Base-by-base conservation (phyloP, 345 rosid species). In the Aethionema arabicum region DNA sequence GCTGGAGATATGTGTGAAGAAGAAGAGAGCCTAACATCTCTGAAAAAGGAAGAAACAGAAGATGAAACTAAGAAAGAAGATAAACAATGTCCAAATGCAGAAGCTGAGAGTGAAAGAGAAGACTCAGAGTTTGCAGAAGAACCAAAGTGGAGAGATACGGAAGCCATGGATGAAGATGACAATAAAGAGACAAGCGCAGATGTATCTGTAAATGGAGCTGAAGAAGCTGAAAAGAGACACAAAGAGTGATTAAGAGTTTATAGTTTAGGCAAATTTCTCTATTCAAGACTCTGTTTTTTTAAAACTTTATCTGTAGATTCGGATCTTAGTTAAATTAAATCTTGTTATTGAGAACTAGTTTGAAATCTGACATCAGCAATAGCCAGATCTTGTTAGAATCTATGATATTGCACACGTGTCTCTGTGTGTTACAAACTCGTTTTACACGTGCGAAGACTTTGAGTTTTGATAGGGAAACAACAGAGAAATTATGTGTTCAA, bases 131-230 rank as follows among this genome's bases (percentile, higher is more conserved):
- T 52, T 0, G 65, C 56, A 57, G 74, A 70, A 50, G 69, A 70
- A 59, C 74, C 74, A 4, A 70, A 56, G 32, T 65, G 76, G 71
- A 72, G 72, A 59, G 70, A 66, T 52, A 66, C 70, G 29, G 71
- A 59, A 4, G 76, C 65, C 16, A 29, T 56, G 69, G 74, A 63
- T 30, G 66, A 49, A 3, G 40, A 32, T 56, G 54, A 71, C 57
- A 15, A 61, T 8, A 60, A 53, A 60, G 53, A 6, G 36, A 9
- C 49, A 38, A 39, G 27, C 33, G 7, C 33, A 40, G 47, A 9
- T 32, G 11, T 37, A 13, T 36, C 60, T 3, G 53, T 51, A 59
- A 30, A 8, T 40, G 52, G 63, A 46, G 55, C 46, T 38, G 63
- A 61, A 33, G 53, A 61, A 27, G 54, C 29, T 7, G 59, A 59